Evolutionary conservation across 345 rosid species (phyloP), one percentile per base, ranked within the genome.

Genomic region (Odontarrhena argentea): DNA sequence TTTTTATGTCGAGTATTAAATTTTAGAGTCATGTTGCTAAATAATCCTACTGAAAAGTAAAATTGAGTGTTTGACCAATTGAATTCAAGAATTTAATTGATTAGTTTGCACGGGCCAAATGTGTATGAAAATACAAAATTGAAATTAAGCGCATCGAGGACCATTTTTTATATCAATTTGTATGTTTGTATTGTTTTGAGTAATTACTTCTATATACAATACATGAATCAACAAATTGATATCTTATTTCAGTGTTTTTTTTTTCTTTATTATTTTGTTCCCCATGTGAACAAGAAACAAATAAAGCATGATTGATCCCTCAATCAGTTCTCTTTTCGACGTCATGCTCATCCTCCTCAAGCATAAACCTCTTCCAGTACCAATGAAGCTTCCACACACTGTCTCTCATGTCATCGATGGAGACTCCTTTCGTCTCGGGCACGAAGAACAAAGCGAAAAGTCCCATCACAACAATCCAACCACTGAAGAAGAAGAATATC

Each of bases 401-500:
- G 12, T 82, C 79, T 6, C 42, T 47, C 74, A 85, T 79, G 25
- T 65, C 71, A 22, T 85, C 85, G 1, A 85, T 76, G 0, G 83
- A 76, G 1, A 82, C 65, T 12, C 78, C 80, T 69, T 77, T 85
- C 0, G 89, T 85, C 69, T 82, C 83, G 0, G 86, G 84, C 57
- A 85, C 38, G 15, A 80, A 58, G 67, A 73, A 80, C 26, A 47
- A 38, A 2, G 81, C 47, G 40, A 78, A 82, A 8, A 67, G 5
- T 6, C 83, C 82, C 89, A 85, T 82, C 3, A 80, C 14, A 11
- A 70, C 12, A 7, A 85, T 76, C 73, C 82, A 78, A 0, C 28
- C 79, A 2, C 78, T 85, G 26, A 85, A 85, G 77, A 85, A 80
- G 72, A 85, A 78, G 78, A 85, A 82, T 26, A 82, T 67, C 0